These are phyloP conservation scores for Gyromitra esculenta DNA, from an alignment of 2,329 filamentous ascomycete species.

Conservation along the genomic window DNA sequence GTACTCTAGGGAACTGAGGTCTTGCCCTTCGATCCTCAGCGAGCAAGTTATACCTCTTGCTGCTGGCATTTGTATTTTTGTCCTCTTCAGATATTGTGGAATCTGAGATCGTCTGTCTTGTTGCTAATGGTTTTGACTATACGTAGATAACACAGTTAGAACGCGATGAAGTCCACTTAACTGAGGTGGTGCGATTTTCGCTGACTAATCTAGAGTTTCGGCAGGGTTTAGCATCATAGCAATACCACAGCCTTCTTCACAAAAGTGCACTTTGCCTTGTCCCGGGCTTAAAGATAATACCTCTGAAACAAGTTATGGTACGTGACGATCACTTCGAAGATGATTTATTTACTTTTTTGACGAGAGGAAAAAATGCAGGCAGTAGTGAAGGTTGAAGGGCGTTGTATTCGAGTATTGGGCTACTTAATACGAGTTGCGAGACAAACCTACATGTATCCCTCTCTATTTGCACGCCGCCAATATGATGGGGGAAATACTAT, in stretches of 20 bases:
- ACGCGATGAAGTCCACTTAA: neutral
- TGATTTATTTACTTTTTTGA: neutral
- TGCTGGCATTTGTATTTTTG: slow-evolving; percentile 19
- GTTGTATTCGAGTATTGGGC: too few relatives aligned
- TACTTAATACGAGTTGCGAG: too few relatives aligned
- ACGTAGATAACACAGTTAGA: neutral
- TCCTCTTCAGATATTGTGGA: neutral
- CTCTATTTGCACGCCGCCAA: neutral
- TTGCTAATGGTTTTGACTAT: neutral
- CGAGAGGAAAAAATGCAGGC: too few relatives aligned
- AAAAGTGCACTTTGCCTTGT: too few relatives aligned
- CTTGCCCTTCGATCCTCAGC: slow-evolving; percentile 22
- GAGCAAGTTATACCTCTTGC: slow-evolving; percentile 22
- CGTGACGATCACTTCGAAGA: neutral
- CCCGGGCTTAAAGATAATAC: neutral
- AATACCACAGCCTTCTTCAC: too few relatives aligned
- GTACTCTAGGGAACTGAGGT: slow-evolving; percentile 10
- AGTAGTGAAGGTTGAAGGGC: too few relatives aligned
- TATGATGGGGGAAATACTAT: neutral
- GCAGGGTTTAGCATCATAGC: too few relatives aligned
- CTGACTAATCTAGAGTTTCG: slow-evolving; percentile 4
- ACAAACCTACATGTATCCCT: too few relatives aligned
- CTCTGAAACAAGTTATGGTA: neutral
- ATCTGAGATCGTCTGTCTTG: neutral
- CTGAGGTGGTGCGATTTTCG: neutral